phyloP scores from a whole-genome alignment of 1,139 yeast genomes.

The Scheffersomyces titani region DNA sequence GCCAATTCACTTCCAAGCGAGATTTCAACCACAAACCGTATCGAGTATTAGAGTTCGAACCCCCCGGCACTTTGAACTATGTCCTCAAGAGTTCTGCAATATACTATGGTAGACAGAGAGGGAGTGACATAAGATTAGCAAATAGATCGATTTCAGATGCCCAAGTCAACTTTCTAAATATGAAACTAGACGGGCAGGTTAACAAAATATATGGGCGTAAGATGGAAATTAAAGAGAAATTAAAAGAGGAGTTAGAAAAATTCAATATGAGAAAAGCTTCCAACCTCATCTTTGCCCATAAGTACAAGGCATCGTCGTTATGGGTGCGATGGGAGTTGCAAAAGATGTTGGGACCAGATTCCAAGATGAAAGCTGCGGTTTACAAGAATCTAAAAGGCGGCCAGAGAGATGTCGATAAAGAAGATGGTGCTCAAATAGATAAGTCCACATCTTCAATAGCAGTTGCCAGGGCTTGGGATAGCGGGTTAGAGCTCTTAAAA shows the following conservation, averaged over 20 bases:
- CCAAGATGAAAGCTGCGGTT: not conserved
- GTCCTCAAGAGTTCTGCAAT: not conserved
- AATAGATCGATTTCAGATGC: not conserved
- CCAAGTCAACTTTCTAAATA: not conserved
- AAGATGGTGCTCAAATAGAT: not conserved
- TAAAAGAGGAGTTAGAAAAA: constrained; percentile 19
- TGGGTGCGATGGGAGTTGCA: constrained; percentile 35
- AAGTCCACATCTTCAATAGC: not conserved
- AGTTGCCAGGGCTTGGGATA: not conserved
- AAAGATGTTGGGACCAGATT: constrained; percentile 25
- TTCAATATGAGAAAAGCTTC: constrained; percentile 41
- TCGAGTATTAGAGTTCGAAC: not conserved
- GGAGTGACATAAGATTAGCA: not conserved
- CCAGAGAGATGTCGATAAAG: not conserved
- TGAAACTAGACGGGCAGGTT: not conserved
- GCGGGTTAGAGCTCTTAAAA: not conserved
- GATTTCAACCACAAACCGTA: not conserved
- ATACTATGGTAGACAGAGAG: not conserved
- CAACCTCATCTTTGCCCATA: constrained; percentile 46
- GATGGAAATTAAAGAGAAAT: constrained; percentile 13
- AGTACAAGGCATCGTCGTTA: constrained; percentile 25
- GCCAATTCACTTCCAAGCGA: not conserved
- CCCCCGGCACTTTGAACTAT: not conserved
- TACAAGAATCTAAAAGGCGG: not conserved
- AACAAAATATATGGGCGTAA: not conserved